A percentile compares a stretch with the other conserved stretches of the same genome.
These are phyloP conservation scores for Aspergillus arachidicola DNA, from an alignment of 2,329 filamentous ascomycete species.

Conservation along the genomic window DNA sequence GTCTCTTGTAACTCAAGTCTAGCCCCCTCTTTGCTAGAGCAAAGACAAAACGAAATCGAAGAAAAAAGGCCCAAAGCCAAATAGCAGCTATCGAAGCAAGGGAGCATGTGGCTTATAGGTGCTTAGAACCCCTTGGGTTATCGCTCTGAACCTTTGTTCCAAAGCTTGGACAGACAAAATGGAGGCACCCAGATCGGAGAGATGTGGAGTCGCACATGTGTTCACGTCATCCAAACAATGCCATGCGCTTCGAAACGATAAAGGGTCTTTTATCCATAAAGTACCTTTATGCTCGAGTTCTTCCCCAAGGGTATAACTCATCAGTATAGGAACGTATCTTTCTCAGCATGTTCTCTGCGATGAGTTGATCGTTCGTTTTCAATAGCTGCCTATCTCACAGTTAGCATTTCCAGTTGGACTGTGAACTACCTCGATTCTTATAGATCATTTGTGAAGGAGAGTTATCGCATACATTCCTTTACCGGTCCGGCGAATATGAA, in stretches of 20 bases:
- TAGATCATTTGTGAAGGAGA: not conserved
- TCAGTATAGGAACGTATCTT: not conserved
- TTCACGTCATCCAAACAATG: not conserved
- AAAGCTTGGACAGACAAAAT: not conserved
- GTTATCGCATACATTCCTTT: not conserved
- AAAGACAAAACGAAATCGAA: not conserved
- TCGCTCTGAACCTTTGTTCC: no score
- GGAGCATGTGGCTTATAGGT: not conserved
- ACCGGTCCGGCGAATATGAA: not conserved
- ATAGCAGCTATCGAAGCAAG: not conserved
- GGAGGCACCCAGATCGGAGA: not conserved
- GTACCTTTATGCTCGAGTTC: not conserved
- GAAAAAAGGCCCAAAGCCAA: not conserved
- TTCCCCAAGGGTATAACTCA: slow-evolving; percentile 1
- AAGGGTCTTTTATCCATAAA: not conserved
- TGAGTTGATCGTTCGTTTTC: not conserved
- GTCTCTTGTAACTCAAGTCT: not conserved
- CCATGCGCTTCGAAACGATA: not conserved
- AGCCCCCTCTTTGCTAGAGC: not conserved
- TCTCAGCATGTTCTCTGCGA: not conserved
- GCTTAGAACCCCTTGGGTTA: not conserved
- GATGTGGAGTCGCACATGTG: not conserved
- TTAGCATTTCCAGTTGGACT: not conserved
- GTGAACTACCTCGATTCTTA: not conserved
- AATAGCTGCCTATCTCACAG: not conserved